Evolutionary conservation across 2,329 filamentous ascomycete genomes (phyloP).

Genomic region (Periconia digitata): DNA sequence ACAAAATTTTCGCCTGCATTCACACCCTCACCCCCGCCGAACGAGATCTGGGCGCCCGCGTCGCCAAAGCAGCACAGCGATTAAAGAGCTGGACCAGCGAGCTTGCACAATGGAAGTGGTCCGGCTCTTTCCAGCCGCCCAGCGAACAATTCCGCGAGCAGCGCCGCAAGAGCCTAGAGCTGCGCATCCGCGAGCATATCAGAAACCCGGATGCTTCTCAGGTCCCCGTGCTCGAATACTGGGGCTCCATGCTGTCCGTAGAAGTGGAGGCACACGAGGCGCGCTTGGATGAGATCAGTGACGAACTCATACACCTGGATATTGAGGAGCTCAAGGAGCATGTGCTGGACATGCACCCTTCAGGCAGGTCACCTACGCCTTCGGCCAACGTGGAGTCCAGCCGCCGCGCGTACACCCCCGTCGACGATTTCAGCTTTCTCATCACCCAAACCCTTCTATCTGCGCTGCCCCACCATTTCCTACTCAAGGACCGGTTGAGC

Average conservation of each 20-base stretch:
- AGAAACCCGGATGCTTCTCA: conserved; percentile 22
- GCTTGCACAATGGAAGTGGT: conserved; percentile 64
- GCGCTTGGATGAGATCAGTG: conserved; percentile 72
- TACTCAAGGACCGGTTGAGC: conserved; percentile 70
- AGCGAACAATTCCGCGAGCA: conserved; percentile 27
- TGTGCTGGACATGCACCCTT: conserved; percentile 75
- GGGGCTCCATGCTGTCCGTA: conserved; percentile 69
- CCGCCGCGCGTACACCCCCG: conserved; percentile 60
- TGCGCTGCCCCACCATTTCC: conserved; percentile 77
- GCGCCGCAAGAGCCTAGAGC: conserved; percentile 34
- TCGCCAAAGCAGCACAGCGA: conserved; percentile 69
- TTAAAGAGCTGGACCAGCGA: conserved; percentile 77
- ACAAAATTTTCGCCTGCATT: conserved; percentile 56
- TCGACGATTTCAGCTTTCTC: conserved; percentile 89
- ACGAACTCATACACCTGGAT: conserved; percentile 68
- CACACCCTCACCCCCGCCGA: conserved; percentile 65
- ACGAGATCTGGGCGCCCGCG: conserved; percentile 70
- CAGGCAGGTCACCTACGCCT: conserved; percentile 47
- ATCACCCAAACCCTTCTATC: conserved; percentile 91
- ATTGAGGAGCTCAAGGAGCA: conserved; percentile 88
- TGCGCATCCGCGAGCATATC: conserved; percentile 34
- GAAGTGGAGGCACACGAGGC: conserved; percentile 69
- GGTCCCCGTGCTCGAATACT: conserved; percentile 52
- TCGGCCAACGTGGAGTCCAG: conserved; percentile 40
- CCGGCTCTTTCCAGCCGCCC: conserved; percentile 50